A percentile compares a stretch with the other conserved stretches of the same genome.
phyloP scores from a whole-genome alignment of 805 yeast genomes.

The Scheffersomyces spartinae region DNA sequence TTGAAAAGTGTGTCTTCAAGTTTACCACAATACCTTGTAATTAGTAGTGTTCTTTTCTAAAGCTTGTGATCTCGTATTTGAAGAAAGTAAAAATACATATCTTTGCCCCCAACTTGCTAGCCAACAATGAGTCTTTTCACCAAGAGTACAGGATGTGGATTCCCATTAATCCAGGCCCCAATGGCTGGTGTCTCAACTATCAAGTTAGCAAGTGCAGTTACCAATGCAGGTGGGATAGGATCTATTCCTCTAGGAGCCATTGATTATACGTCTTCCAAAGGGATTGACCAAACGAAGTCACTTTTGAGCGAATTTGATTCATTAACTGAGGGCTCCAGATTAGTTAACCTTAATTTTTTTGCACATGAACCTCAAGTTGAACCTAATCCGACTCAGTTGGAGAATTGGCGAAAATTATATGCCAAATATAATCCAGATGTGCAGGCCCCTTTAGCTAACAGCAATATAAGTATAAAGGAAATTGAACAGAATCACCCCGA shows the following conservation, averaged over 20 bases:
- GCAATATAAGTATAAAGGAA: too few relatives aligned
- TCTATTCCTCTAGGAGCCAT: conserved; percentile 30
- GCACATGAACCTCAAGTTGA: conserved; percentile 12
- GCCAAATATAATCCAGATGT: too few relatives aligned
- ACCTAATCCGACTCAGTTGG: conserved; percentile 9
- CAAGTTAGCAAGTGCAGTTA: conserved; percentile 30
- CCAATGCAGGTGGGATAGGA: conserved; percentile 38
- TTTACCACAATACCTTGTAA: conserved; percentile 2
- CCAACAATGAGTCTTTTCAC: too few relatives aligned
- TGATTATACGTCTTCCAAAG: conserved; percentile 11
- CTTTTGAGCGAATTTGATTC: conserved; percentile 7
- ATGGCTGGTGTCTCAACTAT: conserved; percentile 48
- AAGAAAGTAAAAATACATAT: not conserved
- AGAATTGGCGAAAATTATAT: conserved; percentile 13
- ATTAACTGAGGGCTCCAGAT: conserved; percentile 5
- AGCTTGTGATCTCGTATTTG: not conserved
- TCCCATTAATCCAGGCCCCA: conserved; percentile 44
- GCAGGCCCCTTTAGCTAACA: too few relatives aligned
- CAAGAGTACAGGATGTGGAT: conserved; percentile 16
- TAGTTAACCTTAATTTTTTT: conserved; percentile 38
- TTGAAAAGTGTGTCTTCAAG: too few relatives aligned
- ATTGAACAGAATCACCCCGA: conserved; percentile 11
- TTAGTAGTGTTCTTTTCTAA: not conserved
- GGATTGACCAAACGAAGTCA: conserved; percentile 6
- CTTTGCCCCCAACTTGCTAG: not conserved